Conservation (phyloP, 163 green algal species). For the Prototheca wickerhamii region DNA sequence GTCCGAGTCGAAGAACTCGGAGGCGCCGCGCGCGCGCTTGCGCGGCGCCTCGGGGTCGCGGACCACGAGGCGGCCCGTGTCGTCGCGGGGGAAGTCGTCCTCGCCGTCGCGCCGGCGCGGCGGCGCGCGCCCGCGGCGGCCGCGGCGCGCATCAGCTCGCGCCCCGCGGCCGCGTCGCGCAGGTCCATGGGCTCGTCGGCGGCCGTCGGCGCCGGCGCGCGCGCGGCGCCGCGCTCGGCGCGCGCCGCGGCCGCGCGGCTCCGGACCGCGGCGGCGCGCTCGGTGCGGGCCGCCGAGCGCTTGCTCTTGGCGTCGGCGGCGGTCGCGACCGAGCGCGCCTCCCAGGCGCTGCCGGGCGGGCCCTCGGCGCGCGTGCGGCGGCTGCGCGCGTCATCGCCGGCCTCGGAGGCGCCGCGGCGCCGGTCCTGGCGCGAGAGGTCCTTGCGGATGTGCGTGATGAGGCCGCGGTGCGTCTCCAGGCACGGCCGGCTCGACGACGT, state of each 20-base stretch:
- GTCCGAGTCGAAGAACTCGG: slow-evolving; percentile 47
- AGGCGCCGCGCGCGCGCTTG: slow-evolving; percentile 40
- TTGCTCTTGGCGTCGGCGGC: slow-evolving; percentile 2
- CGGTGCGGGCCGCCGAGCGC: slow-evolving; percentile 9
- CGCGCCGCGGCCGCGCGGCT: no score
- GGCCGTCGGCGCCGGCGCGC: no score
- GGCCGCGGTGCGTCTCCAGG: slow-evolving; percentile 66
- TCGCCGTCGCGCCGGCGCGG: slow-evolving; percentile 13
- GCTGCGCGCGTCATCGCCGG: no score
- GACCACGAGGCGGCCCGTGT: slow-evolving; percentile 61
- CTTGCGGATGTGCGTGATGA: slow-evolving; percentile 88
- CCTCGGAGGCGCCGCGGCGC: no score
- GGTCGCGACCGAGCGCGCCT: background rate
- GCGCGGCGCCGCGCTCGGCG: no score
- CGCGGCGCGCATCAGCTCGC: slow-evolving; percentile 39
- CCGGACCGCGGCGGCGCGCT: no score
- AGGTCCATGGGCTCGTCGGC: slow-evolving; percentile 69
- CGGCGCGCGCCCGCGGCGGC: slow-evolving; percentile 3
- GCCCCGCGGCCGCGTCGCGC: slow-evolving; percentile 45
- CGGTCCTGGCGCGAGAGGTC: no score
- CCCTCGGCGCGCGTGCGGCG: background rate
- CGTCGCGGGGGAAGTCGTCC: slow-evolving; percentile 37
- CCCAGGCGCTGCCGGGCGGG: background rate
- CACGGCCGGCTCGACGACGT: slow-evolving; percentile 63
- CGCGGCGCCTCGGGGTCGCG: slow-evolving; percentile 27